Conservation (phyloP, 2,329 filamentous ascomycete genomes). For the Nigrospora osmanthi region DNA sequence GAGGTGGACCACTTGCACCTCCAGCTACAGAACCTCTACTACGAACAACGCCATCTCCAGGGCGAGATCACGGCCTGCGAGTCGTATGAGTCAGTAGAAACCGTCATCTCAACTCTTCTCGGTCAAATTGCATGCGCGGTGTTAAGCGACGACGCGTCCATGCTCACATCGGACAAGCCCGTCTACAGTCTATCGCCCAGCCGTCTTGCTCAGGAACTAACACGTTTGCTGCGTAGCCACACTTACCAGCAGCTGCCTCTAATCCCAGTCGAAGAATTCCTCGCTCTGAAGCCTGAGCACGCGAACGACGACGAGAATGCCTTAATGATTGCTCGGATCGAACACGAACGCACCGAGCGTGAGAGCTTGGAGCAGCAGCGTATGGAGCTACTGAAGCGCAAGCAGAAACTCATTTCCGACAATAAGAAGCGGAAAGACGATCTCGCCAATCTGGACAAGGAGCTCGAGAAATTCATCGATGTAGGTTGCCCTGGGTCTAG, state of each 20-base stretch:
- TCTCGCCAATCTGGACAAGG: constrained; percentile 80
- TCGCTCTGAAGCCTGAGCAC: constrained; percentile 68
- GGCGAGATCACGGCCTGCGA: constrained; percentile 89
- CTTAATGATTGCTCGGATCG: constrained; percentile 83
- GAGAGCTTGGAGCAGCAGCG: constrained; percentile 79
- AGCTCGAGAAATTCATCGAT: constrained; percentile 90
- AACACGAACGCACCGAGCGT: constrained; percentile 80
- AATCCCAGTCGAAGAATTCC: constrained; percentile 75
- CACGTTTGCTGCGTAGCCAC: constrained; percentile 47
- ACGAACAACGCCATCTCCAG: constrained; percentile 85
- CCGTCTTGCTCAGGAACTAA: constrained; percentile 13
- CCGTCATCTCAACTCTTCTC: neutral
- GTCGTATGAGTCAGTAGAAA: constrained; percentile 69
- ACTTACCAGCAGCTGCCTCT: constrained; percentile 82
- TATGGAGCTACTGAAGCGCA: constrained; percentile 62
- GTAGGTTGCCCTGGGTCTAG: constrained; percentile 39
- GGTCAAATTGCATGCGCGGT: neutral
- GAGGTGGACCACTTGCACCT: constrained; percentile 89
- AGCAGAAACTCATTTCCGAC: constrained; percentile 54
- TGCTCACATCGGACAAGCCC: neutral
- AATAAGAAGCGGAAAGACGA: constrained; percentile 95
- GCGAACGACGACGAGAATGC: constrained; percentile 66
- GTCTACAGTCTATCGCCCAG: neutral
- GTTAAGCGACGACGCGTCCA: neutral
- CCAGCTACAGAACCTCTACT: constrained; percentile 91